Evolutionary conservation across 305 asterid species (phyloP), one percentile per base, ranked within the genome.

Genomic region (Fraxinus platypoda): DNA sequence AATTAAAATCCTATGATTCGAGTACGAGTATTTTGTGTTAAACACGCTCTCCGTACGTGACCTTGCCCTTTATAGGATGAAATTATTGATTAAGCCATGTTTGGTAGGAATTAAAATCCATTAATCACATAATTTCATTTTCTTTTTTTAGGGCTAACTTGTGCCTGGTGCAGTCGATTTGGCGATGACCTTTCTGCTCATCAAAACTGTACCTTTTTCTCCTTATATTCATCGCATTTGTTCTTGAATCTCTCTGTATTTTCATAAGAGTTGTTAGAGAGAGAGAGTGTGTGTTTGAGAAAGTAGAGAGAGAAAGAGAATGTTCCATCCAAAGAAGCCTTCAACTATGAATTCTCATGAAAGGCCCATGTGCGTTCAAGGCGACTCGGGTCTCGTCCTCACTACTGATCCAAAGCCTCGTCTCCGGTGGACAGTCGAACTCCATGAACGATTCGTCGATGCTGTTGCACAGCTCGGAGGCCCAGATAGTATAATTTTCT

Each of bases 391-490:
- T 19, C 98, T 96, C 38, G 99, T 96, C 59, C 97, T 96, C 80
- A 96, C 99, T 23, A 96, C 99, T 3, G 99, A 96, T 81, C 99
- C 99, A 0, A 96, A 96, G 75, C 99, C 99, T 9, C 92, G 99
- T 0, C 99, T 96, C 86, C 89, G 99, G 1, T 96, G 99, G 99
- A 96, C 99, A 0, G 98, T 91, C 75, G 99, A 96, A 79, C 98
- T 96, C 66, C 99, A 96, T 28, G 97, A 96, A 78, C 99, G 99
- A 82, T 96, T 96, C 43, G 98, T 94, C 30, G 99, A 96, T 23
- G 98, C 99, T 54, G 99, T 96, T 43, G 90, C 97, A 1, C 99
- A 96, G 89, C 98, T 96, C 74, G 99, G 99, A 8, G 99, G 99
- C 78, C 98, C 99, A 1, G 98, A 96, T 81, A 94, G 99, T 96